These are phyloP conservation scores for Triticum urartu DNA, from an alignment of 176 grass and related monocot species.

Conservation along the genomic window DNA sequence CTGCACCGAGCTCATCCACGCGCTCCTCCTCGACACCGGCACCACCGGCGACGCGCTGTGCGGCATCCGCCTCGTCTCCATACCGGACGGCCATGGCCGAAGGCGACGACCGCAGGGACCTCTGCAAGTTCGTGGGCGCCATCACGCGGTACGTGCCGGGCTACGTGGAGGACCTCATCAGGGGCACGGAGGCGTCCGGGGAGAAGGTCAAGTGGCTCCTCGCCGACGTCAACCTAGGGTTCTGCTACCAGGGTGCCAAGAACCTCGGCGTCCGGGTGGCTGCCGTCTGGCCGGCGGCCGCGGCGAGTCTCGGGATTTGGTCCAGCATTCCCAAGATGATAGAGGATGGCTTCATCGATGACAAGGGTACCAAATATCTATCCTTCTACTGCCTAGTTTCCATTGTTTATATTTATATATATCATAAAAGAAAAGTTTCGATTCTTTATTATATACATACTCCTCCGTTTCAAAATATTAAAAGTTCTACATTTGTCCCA, in stretches of 20 bases:
- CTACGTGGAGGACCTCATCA: constrained; percentile 37
- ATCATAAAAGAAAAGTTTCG: too few species aligned
- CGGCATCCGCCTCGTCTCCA: constrained; percentile 50
- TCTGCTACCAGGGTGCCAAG: constrained; percentile 47
- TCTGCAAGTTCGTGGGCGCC: constrained; percentile 47
- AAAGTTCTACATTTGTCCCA: too few species aligned
- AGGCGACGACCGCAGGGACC: constrained; percentile 64
- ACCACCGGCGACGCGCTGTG: not conserved
- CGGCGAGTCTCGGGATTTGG: constrained; percentile 20
- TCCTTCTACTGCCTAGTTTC: not conserved
- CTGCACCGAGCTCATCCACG: constrained; percentile 67
- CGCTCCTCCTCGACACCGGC: constrained; percentile 15
- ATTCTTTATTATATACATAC: too few species aligned
- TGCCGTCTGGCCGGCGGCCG: constrained; percentile 46
- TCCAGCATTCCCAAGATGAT: constrained; percentile 56
- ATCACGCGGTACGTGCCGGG: constrained; percentile 28
- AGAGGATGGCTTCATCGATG: constrained; percentile 49
- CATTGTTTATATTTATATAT: not conserved
- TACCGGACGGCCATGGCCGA: constrained; percentile 64
- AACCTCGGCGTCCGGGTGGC: constrained; percentile 43
- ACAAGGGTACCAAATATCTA: constrained; percentile 33
- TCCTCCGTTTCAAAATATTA: too few species aligned
- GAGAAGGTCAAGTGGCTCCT: constrained; percentile 44
- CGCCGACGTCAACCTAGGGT: constrained; percentile 56
- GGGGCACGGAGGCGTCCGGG: constrained; percentile 11